Base-by-base conservation (phyloP, 768 basidiomycete genomes). In the Heimioporus sp. region DNA sequence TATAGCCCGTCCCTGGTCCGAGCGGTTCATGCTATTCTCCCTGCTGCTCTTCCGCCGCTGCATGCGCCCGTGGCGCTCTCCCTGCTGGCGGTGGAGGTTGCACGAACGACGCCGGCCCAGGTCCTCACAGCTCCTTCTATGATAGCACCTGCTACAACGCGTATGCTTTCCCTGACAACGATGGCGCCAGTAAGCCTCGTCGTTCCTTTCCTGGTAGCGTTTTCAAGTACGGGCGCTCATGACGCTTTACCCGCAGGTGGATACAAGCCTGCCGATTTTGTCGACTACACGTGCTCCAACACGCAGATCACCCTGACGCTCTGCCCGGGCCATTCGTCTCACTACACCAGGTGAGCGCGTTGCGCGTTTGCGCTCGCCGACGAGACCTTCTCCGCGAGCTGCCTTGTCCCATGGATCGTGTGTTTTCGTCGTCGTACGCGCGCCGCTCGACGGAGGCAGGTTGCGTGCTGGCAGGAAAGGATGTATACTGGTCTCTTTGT, bases 161-260 rank as follows among this genome's bases (percentile, higher is more conserved):
- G 30, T 70, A 70, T 10, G 66, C 66, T 20, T 67, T 67, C 61
- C 66, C 66, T 19, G 68, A 68, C 53, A 68, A 67, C 36, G 68
- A 70, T 16, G 68, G 68, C 17, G 35, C 66, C 4, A 0, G 66
- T 70, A 45, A 46, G 63, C 55, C 28, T 8, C 6, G 3, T 34
- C 15, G 7, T 32, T 36, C 12, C 19, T 21, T n/a, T 19, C 15
- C 39, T 13, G 2, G 2, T 39, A 13, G 1, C 2, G 17, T 10
- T 30, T n/a, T 36, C 35, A 6, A 17, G 17, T 13, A 6, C 2
- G 19, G 35, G 5, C 44, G n/a, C 16, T 65, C 37, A 38, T n/a
- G 10, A 65, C 31, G 8, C 2, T 15, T 17, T 36, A 8, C 21
- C 15, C 31, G 24, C 38, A 70, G 66, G 0, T 12, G 68, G 65